These are phyloP conservation scores for Russula foetens DNA, from an alignment of 768 basidiomycete genomes.

Conservation along the genomic window DNA sequence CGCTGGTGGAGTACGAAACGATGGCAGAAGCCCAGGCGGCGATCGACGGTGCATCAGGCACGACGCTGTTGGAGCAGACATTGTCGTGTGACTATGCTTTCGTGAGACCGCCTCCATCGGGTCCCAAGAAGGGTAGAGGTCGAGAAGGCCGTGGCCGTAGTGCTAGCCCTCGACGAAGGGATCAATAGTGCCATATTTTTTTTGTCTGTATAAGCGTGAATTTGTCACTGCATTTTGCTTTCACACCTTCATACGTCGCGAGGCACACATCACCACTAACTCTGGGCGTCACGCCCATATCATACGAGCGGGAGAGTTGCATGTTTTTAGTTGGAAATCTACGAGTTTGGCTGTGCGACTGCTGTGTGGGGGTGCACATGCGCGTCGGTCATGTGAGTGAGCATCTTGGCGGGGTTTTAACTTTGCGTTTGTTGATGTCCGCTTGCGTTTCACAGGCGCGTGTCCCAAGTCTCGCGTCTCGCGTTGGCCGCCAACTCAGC, in stretches of 20 bases:
- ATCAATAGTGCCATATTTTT: slow-evolving; percentile 21
- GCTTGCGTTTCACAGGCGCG: neutral
- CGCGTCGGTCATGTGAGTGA: slow-evolving; percentile 1
- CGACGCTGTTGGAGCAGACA: slow-evolving; percentile 74
- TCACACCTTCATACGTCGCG: neutral
- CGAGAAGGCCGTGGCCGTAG: slow-evolving; percentile 62
- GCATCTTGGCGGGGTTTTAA: neutral
- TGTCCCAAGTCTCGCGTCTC: neutral
- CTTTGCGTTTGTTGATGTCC: neutral
- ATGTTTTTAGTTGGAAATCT: too few relatives aligned
- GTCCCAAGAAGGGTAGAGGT: slow-evolving; percentile 69
- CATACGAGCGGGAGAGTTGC: too few relatives aligned
- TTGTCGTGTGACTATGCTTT: slow-evolving; percentile 92
- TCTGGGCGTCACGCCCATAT: too few relatives aligned
- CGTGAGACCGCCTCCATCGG: slow-evolving; percentile 74
- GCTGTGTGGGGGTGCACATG: neutral
- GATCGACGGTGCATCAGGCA: slow-evolving; percentile 83
- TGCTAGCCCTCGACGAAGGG: slow-evolving; percentile 64
- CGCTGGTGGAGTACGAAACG: slow-evolving; percentile 94
- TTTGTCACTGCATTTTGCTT: neutral
- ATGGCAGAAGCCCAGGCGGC: slow-evolving; percentile 91
- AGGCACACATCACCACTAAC: too few relatives aligned
- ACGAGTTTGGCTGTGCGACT: too few relatives aligned
- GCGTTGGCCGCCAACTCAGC: too few relatives aligned
- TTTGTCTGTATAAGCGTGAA: slow-evolving; percentile 3